phyloP scores from a whole-genome alignment of 73 alveolate genomes.

The Uronychia setigera region DNA sequence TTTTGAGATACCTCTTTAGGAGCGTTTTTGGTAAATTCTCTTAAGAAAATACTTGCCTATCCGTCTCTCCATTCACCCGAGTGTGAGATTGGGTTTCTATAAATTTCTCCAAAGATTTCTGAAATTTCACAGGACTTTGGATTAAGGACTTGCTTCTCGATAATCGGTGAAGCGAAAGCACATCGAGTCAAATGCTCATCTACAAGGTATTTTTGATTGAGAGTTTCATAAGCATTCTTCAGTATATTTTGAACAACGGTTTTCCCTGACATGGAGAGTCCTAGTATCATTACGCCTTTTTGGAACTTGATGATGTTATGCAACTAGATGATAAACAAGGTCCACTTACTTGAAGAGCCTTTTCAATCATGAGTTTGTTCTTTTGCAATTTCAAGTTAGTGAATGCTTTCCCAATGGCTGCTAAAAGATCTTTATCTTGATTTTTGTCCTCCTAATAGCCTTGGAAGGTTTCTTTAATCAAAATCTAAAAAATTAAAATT shows the following conservation, averaged over 20 bases:
- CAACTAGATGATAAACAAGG: conserved; percentile 70
- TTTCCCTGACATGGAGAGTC: conserved; percentile 95
- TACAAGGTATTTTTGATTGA: no score
- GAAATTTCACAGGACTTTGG: no score
- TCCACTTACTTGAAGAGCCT: background rate
- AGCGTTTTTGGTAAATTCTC: conserved; percentile 89
- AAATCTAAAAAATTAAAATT: background rate
- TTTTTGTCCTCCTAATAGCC: background rate
- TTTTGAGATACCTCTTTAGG: no score
- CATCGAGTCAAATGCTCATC: no score
- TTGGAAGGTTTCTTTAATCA: background rate
- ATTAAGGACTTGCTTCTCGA: no score
- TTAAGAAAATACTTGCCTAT: conserved; percentile 85
- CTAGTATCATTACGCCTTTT: conserved; percentile 95
- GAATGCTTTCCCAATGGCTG: background rate
- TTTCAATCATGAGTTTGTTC: background rate
- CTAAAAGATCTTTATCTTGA: background rate
- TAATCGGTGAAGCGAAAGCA: no score
- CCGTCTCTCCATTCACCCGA: conserved; percentile 99
- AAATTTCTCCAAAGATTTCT: no score
- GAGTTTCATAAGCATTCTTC: no score
- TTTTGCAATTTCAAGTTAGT: background rate
- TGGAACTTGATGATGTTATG: conserved; percentile 94
- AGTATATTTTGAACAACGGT: no score
- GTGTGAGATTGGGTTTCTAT: no score